Base-by-base conservation (phyloP, 2,329 filamentous ascomycete genomes). In the Epichloe uncinata region DNA sequence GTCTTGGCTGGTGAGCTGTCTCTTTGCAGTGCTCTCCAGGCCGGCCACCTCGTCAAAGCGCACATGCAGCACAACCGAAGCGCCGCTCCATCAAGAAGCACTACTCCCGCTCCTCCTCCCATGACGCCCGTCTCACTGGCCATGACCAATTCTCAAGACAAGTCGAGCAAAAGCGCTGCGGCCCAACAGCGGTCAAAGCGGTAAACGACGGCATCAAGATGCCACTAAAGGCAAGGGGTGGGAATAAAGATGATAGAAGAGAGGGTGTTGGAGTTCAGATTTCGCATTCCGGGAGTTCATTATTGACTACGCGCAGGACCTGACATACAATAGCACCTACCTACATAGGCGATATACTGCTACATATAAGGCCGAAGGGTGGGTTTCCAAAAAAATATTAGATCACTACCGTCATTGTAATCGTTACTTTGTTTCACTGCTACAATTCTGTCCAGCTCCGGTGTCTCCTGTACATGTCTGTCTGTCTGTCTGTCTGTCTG, bases 61-160 rank as follows among this genome's bases (percentile, higher is more conserved):
- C 93, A 98, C 70, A 98, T 98, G 93, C 82, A 84, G 54, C 93
- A 97, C 70, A 98, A 98, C 73, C 82, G 93, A 52, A 90, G 84
- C 58, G 63, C 64, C 0, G 82, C 78, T 4, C 83, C 87, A 0
- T 89, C 84, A 15, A 71, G 85, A 52, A 77, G 77, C 36, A 77
- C 75, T 35, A 89, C 85, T 1, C 85, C 85, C 0, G 82, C 82
- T 13, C 81, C 80, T 33, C 61, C 69, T 3, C 53, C 65, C 8
- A 63, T 66, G 61, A 73, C 72, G 1, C 70, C 73, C 3, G 65
- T 66, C 18, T 68, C 72, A 3, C 61, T 78, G 52, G 61, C 73
- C 42, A 77, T 79, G 75, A 75, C 74, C 5, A 73, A 57, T 50
- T 63, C 66, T 2, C 58, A 61, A 53, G 63, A 64, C 38, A 62